These are phyloP conservation scores for Piromyces sp. DNA, from an alignment of 192 early-diverging fungal genomes.

Conservation along the genomic window DNA sequence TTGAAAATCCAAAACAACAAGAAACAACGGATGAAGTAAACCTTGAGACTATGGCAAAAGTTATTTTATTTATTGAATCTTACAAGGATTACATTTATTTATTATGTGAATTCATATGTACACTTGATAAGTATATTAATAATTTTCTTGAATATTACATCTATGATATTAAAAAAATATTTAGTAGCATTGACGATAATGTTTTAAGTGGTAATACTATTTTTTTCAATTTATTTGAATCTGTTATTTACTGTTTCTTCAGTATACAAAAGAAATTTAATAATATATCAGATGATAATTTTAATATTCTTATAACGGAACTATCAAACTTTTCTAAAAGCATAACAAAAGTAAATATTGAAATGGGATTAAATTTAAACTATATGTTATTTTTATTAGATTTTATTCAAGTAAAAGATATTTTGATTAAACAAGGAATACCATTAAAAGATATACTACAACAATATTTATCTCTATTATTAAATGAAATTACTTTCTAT, in stretches of 20 bases:
- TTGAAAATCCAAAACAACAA: too few relatives aligned
- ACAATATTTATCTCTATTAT: too few relatives aligned
- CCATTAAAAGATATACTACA: background rate
- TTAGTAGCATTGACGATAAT: background rate
- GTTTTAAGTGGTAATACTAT: background rate
- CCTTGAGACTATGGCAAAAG: background rate
- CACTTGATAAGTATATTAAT: background rate
- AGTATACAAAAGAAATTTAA: background rate
- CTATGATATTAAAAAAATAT: background rate
- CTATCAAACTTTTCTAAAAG: background rate
- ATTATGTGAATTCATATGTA: background rate
- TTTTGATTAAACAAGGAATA: background rate
- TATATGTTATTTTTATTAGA: background rate
- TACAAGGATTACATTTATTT: background rate
- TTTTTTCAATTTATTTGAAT: background rate
- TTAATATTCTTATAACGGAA: background rate
- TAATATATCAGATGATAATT: background rate
- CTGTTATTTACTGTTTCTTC: background rate
- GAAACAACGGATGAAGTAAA: background rate
- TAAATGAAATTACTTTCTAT: too few relatives aligned
- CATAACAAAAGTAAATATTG: background rate
- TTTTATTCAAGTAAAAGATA: background rate
- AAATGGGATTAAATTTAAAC: background rate
- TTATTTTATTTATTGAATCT: background rate
- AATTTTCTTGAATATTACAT: background rate